These are phyloP conservation scores for Coemansia sp. DNA, from an alignment of 192 early-diverging fungal genomes.

Conservation along the genomic window DNA sequence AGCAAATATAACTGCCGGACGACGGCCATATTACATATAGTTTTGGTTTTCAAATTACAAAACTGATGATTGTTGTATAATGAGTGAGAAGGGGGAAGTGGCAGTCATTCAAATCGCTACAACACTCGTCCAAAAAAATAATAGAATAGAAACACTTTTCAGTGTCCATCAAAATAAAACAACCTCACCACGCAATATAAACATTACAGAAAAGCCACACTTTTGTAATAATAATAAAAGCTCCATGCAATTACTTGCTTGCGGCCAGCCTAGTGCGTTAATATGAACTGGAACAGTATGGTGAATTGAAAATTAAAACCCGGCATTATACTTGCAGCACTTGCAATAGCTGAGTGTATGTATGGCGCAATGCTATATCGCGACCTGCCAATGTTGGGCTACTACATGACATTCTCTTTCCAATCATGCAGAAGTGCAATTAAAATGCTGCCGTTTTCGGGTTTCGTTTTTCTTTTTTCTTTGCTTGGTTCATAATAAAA, in stretches of 20 bases:
- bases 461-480: too few species aligned
- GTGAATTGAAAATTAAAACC: neutral
- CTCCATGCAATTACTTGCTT: neutral
- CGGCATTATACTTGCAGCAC: conserved; percentile 1
- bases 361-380: neutral
- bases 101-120: neutral
- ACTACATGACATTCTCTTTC: neutral
- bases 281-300: neutral
- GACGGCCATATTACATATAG: neutral
- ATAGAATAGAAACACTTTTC: neutral
- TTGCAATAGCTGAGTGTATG: neutral
- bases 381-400: neutral
- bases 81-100: neutral
- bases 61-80: neutral
- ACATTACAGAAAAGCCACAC: neutral
- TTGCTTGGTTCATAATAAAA: too few species aligned
- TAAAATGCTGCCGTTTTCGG: neutral
- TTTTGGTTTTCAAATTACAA: neutral
- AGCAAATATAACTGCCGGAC: neutral
- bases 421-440: neutral
- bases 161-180: neutral
- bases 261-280: neutral
- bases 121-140: neutral
- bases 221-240: neutral
- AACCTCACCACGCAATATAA: neutral